Base-by-base conservation (phyloP, 148 eudicot genomes). In the Chenopodium suecicum region DNA sequence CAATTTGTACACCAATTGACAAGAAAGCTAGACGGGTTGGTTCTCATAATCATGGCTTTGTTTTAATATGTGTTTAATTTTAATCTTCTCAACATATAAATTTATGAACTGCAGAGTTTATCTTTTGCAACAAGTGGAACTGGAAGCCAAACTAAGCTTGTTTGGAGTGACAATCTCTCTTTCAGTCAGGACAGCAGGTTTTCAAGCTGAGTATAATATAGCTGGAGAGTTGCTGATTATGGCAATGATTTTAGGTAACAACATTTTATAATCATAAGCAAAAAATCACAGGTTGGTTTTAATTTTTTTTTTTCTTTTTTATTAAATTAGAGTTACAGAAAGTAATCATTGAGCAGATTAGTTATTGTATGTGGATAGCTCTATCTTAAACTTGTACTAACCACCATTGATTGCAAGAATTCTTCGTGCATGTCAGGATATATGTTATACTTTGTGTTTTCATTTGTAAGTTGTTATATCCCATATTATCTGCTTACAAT, bases 1-100 rank as follows among this genome's bases (percentile, higher is more conserved):
- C 85, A 67, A 31, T 90, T 44, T 87, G 82, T 89, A 92, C 99
- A 79, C 99, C 99, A 68, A 73, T 75, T 78, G 99, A 97, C 81
- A 97, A 97, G 88, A 90, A 89, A 89, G 95, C 97, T 83, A 89
- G 86, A 69, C 86, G 80, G 98, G 99, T 97, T 46, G 19, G 89
- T 84, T 69, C 77, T 77, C 63, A 52, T 32, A 69, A 62, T 71
- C 4, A 48, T 78, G 44, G 46, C 13, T 82, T 70, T 29, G 62
- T 65, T 41, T 63, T 23, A 11, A 74, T 25, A 31, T 1, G 1
- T 79, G 64, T 56, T 25, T 27, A 46, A 41, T 32, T 58, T 44
- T 67, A 46, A 32, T 74, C 11, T 70, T 25, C 74, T 44, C 19
- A 73, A 65, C n/a, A 41, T 78, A 14, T 73, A 46, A 29, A 66